Percentiles rank a stretch among this genome's conserved stretches.
Evolutionary conservation across 345 rosid genomes (phyloP).

Genomic region (Syzygium jambos): DNA sequence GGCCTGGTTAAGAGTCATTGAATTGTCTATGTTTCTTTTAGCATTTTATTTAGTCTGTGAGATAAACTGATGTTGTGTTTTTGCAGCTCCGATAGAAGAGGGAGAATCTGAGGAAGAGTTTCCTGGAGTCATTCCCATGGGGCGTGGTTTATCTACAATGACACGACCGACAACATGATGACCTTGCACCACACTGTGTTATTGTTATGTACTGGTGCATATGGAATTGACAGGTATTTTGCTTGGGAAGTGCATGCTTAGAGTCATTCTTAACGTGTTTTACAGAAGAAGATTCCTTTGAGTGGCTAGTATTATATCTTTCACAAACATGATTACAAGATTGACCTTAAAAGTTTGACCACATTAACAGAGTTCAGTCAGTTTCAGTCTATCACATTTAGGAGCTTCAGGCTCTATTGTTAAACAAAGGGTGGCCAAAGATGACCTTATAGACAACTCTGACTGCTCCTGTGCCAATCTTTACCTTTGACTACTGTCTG

Average conservation of each 20-base stretch:
- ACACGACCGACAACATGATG: constrained; percentile 80
- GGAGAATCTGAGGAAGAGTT: constrained; percentile 51
- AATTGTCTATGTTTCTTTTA: background rate
- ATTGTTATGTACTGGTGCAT: background rate
- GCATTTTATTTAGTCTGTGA: background rate
- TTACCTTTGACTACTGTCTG: background rate
- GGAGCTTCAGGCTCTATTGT: background rate
- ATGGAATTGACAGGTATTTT: background rate
- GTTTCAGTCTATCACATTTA: background rate
- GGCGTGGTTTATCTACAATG: constrained; percentile 88
- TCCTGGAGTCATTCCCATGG: constrained; percentile 57
- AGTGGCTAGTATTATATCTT: background rate
- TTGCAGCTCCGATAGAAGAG: constrained; percentile 50
- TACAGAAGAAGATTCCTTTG: background rate
- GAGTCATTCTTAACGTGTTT: background rate
- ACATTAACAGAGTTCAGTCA: background rate
- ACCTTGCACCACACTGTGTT: background rate
- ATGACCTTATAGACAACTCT: background rate
- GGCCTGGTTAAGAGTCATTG: background rate
- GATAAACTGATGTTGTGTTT: background rate
- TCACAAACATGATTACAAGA: background rate
- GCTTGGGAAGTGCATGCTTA: background rate
- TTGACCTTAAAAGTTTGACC: background rate
- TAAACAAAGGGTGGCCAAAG: background rate
- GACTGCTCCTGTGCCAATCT: background rate